Evolutionary conservation across 257 asterid species (phyloP), one percentile per base, ranked within the genome.

Genomic region (Anisodus tanguticus): DNA sequence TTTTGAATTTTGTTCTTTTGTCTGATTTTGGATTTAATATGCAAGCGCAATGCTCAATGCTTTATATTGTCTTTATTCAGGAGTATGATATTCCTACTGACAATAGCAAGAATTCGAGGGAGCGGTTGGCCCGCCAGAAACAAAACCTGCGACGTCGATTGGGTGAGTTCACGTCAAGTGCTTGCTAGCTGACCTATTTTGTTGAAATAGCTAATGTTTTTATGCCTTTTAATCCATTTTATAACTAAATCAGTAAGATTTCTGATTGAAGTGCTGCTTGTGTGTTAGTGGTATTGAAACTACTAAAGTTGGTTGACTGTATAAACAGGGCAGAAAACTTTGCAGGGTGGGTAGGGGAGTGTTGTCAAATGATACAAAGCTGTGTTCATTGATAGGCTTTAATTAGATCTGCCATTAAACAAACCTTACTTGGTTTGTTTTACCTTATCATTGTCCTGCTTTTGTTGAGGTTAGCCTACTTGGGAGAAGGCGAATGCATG

Each of bases 41-140:
- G 41, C 63, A 26, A 49, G 62, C 51, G 64, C 47, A 26, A 51
- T 76, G 22, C 7, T 26, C 15, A 53, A 68, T 84, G 86, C 74
- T 81, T 67, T 86, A 3, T 83, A 16, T 86, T 70, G 79, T 64
- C 77, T 53, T 84, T 80, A 76, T 89, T 85, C 89, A 97, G 99
- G 99, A 97, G 88, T 97, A 90, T 86, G 99, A 97, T 87, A 88
- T 93, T 88, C 93, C 97, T 19, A 93, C 62, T 83, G 99, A 95
- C 83, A 92, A 86, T 86, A 79, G 90, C 88, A 97, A 93, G 93
- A 97, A 94, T 84, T 92, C 98, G 71, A 93, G 90, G 89, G 98
- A 97, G 86, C 89, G 98, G 83, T 88, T 97, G 90, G 94, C 94
- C 83, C 92, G 98, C 51, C 99, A 95, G 88, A 97, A 97, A 90